phyloP scores from a whole-genome alignment of 1,139 yeast genomes.

The Magnusiomyces tetraspermus region DNA sequence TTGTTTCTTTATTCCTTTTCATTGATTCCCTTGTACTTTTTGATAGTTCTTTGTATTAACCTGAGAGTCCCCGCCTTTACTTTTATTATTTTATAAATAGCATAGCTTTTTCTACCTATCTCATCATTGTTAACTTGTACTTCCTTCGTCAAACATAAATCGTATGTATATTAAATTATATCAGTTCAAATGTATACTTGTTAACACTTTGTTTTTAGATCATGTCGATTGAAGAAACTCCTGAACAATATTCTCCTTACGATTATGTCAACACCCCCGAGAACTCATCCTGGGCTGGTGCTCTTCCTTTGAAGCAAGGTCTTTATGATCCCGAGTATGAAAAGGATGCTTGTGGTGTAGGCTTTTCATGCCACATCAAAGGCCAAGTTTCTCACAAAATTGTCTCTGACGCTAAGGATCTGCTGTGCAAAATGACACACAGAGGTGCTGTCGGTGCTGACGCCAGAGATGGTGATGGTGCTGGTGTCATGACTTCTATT shows the following conservation, averaged over 20 bases:
- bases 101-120: too few relatives aligned
- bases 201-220: too few relatives aligned
- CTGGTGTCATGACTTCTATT: constrained; percentile 88
- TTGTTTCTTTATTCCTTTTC: too few relatives aligned
- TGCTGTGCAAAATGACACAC: constrained; percentile 96
- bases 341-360: constrained; percentile 98
- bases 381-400: constrained; percentile 84
- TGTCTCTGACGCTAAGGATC: constrained; percentile 73
- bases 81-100: too few relatives aligned
- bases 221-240: constrained; percentile 16
- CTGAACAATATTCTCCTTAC: constrained; percentile 36
- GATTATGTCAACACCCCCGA: constrained; percentile 66
- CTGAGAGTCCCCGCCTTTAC: too few relatives aligned
- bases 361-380: constrained; percentile 90
- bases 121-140: too few relatives aligned
- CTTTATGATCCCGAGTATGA: constrained; percentile 89
- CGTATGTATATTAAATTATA: too few relatives aligned
- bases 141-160: too few relatives aligned
- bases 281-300: constrained; percentile 85
- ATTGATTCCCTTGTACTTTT: too few relatives aligned
- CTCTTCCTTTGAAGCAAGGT: constrained; percentile 80
- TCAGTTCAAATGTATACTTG: too few relatives aligned
- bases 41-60: too few relatives aligned
- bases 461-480: constrained; percentile 98
- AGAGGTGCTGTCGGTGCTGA: constrained; percentile 96